These are phyloP conservation scores for Rosellinia necatrix DNA, from an alignment of 2,329 filamentous ascomycete genomes.

Conservation along the genomic window DNA sequence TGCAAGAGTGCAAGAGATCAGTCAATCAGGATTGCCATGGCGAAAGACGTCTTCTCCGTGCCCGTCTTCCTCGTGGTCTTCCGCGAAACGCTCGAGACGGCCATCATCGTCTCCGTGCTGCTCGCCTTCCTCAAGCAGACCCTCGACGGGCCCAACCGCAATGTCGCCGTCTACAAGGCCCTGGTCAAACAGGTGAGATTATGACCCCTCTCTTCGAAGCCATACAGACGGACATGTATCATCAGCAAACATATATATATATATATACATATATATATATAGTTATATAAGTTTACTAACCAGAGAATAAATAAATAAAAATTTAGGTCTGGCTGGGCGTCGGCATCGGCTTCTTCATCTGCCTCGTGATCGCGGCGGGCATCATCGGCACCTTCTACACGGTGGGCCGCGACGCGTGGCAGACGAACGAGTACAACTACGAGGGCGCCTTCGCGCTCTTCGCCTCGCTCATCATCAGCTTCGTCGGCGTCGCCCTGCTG, in stretches of 20 bases:
- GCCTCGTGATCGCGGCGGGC: slow-evolving; percentile 66
- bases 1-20: background rate
- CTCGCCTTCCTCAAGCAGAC: slow-evolving; percentile 85
- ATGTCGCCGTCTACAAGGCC: slow-evolving; percentile 67
- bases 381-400: slow-evolving; percentile 77
- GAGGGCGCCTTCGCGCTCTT: slow-evolving; percentile 79
- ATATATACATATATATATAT: too few species aligned
- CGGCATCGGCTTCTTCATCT: slow-evolving; percentile 64
- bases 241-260: too few species aligned
- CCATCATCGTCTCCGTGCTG: slow-evolving; percentile 85
- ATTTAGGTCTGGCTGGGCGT: slow-evolving; percentile 76
- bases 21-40: slow-evolving; percentile 30
- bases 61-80: slow-evolving; percentile 86
- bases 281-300: background rate
- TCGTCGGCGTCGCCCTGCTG: slow-evolving; percentile 80
- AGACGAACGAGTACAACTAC: slow-evolving; percentile 73
- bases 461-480: slow-evolving; percentile 77
- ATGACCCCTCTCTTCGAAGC: background rate
- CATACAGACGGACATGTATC: too few species aligned
- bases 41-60: slow-evolving; percentile 38
- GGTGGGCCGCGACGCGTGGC: slow-evolving; percentile 69
- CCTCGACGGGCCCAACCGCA: slow-evolving; percentile 65
- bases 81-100: slow-evolving; percentile 80
- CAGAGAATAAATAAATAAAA: background rate
- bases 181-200: slow-evolving; percentile 63